Base-by-base conservation (phyloP, 2,329 filamentous ascomycete species). In the Alternaria incomplexa region DNA sequence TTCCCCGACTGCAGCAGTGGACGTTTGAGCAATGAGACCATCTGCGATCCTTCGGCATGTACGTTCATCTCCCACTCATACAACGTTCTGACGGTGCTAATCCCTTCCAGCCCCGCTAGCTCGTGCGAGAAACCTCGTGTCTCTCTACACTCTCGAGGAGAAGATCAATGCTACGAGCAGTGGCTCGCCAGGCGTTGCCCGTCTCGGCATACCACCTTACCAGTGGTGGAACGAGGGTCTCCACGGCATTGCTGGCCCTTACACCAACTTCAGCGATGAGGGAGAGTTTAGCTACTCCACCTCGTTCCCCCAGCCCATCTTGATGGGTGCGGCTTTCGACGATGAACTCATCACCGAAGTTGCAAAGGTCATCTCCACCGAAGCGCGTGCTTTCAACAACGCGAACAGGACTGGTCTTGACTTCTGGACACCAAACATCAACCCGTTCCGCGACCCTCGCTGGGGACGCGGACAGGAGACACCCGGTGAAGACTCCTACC, bases 351-450 rank as follows among this genome's bases (percentile, higher is more conserved):
- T 91, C 66, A 77, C 83, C 17, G 79, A 83, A 7, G 85, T 91
- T 5, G 89, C 85, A 3, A 82, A 77, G 4, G 84, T 88, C 5
- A 83, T 89, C 40, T 81, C 80, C 4, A 91, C 85, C 0, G 89
- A 92, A 73, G 88, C 87, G 1, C 83, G 90, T 52, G 89, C 89
- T 0, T 91, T 90, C 74, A 88, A 84, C 73, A 91, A 91, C 67
- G 84, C 77, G 9, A 87, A 86, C 54, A 81, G 84, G 22, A 84
- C 84, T 5, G 86, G 86, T 2, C 73, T 76, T 15, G 73, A 89
- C 74, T 89, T 83, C 71, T 90, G 87, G 85, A 88, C 89, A 0
- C 89, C 89, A 0, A 91, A 91, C 71, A 89, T 91, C 73, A 91
- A 90, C 69, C 84, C 86, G 0, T 91, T 88, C 79, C 84, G 84